Base-by-base conservation (phyloP, 2,329 filamentous ascomycete genomes). In the Chrysosphaeria jannelii region DNA sequence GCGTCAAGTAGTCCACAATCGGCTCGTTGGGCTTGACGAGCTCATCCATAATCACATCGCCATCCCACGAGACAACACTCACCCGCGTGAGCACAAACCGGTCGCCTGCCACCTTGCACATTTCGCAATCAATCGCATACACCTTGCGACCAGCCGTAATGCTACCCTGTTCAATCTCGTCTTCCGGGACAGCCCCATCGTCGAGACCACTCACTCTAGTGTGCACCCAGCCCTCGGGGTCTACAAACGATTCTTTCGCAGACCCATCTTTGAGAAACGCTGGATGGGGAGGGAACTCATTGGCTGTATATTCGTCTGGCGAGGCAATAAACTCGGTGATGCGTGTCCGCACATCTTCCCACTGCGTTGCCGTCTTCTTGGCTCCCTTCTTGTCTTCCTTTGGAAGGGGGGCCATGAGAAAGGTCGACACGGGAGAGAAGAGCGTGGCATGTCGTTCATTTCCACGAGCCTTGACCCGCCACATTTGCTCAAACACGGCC, bases 1-100 rank as follows among this genome's bases (percentile, higher is more conserved):
- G 67, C 2, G 85, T 97, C 19, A 97, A 55, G 40, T 97, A 93
- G 48, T 97, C 71, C 27, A 61, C 68, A 36, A 97, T 79, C n/a
- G 74, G 68, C 33, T 71, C 67, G 21, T 66, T 56, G 1, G 85
- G 85, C 46, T 85, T 88, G 36, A 97, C 85, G 8, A 93, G 58
- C 45, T 89, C 72, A 40, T 97, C 85, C 24, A 93, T 46, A 10
- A 90, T 52, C 7, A 72, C 57, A 16, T 63, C 59, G 23, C 79
- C 79, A 33, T 78, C 62, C 81, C 85, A 97, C 29, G 64, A 51
- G 6, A 97, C 50, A 19, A 93, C 43, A 39, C 78, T 91, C 39
- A 93, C 69, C 27, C 85, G 65, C 2, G 85, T 88, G 20, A 97
- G 61, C 17, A 79, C 75, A 31, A 70, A 75, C 32, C 74, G 60